A percentile compares a stretch with the other conserved stretches of the same genome.
These are phyloP conservation scores for Candida tropicalis DNA, from an alignment of 1,139 yeast species.

Conservation along the genomic window DNA sequence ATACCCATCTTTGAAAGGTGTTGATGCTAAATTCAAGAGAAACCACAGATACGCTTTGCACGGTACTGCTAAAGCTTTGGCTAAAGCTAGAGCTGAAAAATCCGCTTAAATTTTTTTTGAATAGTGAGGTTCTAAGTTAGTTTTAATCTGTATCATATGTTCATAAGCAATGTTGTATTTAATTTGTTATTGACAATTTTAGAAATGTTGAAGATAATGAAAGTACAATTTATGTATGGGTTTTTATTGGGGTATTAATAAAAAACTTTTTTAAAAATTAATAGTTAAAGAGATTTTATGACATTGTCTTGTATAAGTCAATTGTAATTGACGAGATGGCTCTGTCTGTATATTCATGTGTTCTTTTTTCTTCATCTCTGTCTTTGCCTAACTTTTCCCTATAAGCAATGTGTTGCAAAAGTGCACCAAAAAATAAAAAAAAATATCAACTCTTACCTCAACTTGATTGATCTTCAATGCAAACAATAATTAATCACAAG, in stretches of 20 bases:
- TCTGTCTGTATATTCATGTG: not conserved
- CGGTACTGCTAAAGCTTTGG: slow-evolving; percentile 95
- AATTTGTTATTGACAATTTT: slow-evolving; percentile 20
- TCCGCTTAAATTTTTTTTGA: slow-evolving; percentile 24
- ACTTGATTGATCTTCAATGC: not conserved
- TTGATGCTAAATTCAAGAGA: slow-evolving; percentile 98
- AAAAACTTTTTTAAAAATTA: slow-evolving; percentile 9
- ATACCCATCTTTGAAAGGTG: slow-evolving; percentile 98
- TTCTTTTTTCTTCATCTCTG: not conserved
- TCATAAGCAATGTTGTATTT: slow-evolving; percentile 16
- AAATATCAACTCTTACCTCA: not conserved
- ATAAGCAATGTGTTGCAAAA: slow-evolving; percentile 3
- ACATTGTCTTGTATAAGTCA: too few species aligned
- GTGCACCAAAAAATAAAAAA: not conserved
- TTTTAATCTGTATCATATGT: slow-evolving; percentile 12
- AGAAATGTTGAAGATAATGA: slow-evolving; percentile 1
- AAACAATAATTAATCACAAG: not conserved
- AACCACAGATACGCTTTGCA: slow-evolving; percentile 99
- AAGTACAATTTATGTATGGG: slow-evolving; percentile 16
- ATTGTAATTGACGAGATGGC: too few species aligned
- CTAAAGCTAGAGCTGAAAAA: slow-evolving; percentile 66
- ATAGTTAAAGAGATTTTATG: not conserved
- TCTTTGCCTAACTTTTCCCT: too few species aligned
- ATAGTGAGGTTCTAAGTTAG: not conserved
- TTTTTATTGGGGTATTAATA: slow-evolving; percentile 18